Base-by-base conservation (phyloP, 192 early-diverging fungal species). In the Entomortierella beljakovae region DNA sequence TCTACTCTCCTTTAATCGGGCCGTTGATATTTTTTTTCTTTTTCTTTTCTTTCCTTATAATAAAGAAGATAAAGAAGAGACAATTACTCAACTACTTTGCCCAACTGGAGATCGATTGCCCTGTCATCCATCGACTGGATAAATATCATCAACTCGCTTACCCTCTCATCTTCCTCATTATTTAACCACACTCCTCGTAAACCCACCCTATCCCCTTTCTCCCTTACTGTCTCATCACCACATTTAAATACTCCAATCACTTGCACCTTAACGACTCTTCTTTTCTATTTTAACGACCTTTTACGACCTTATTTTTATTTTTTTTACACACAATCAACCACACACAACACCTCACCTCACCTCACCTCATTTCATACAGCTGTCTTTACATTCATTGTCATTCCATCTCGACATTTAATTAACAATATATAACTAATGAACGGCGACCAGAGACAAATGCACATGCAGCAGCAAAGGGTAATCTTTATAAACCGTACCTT, bases 31-130 rank as follows among this genome's bases (percentile, higher is more conserved):
- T 18, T 54, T 2, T 18, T 65, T 64, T 50, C 26, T 6, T 58
- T 57, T 16, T 42, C 2, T 13, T 32, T 42, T 32, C 37, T 58
- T 51, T 38, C 18, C 26, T 25, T 25, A n/a, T 4, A 18, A 22
- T 22, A 3, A 52, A 56, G 22, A 52, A 23, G 16, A 11, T n/a
- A 61, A n/a, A n/a, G n/a, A n/a, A n/a, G n/a, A n/a, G n/a, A n/a
- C n/a, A n/a, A n/a, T n/a, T n/a, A n/a, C n/a, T n/a, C 2, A 62
- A 5, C 61, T 48, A 64, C 61, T 64, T 64, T 64, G 61, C 60
- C 61, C 61, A 61, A 40, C 37, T 26, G 11, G 57, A 72, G 70
- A 72, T 59, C 70, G 70, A 72, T 57, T 72, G 70, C 62, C 70
- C 70, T 72, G 70, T 52, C 62, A 53, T 53, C 48, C 62, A 71